Evolutionary conservation across 495 filamentous ascomycete genomes (phyloP).

Genomic region (Lentithecium fluviatile): DNA sequence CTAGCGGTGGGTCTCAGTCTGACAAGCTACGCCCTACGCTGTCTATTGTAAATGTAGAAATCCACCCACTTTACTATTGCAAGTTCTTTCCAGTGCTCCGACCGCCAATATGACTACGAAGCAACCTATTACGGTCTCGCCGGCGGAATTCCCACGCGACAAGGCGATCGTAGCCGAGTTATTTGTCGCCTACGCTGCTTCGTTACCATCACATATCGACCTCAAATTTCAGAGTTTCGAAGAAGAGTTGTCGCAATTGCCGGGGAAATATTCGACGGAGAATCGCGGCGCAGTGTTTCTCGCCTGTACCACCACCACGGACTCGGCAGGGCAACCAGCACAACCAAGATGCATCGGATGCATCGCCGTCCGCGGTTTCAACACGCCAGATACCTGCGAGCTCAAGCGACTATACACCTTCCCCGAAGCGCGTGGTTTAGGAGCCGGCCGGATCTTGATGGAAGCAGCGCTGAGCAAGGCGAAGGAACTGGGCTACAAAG

Average conservation of each 20-base stretch:
- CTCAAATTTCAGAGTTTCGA: constrained; percentile 59
- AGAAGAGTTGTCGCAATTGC: constrained; percentile 52
- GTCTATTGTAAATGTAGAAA: constrained; percentile 7
- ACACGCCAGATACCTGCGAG: constrained; percentile 50
- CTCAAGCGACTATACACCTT: constrained; percentile 60
- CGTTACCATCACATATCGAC: constrained; percentile 53
- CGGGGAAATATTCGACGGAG: constrained; percentile 54
- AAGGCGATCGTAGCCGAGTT: constrained; percentile 42
- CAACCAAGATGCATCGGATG: constrained; percentile 49
- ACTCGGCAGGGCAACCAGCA: not conserved
- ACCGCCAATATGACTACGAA: too few species aligned
- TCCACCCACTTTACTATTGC: too few species aligned
- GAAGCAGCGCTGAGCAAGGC: constrained; percentile 49
- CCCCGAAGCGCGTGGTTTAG: constrained; percentile 49
- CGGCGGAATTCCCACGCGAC: constrained; percentile 39
- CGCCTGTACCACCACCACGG: constrained; percentile 38
- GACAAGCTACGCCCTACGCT: constrained; percentile 29
- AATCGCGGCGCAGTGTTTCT: constrained; percentile 50
- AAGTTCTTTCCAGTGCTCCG: too few species aligned
- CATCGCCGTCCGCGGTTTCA: constrained; percentile 47
- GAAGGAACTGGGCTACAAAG: constrained; percentile 50
- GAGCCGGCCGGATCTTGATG: constrained; percentile 51
- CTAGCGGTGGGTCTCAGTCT: too few species aligned
- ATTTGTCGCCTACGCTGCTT: constrained; percentile 55
- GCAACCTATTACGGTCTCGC: too few species aligned